phyloP scores from a whole-genome alignment of 352 stramenopile genomes.

The Phytophthora pluvialis region DNA sequence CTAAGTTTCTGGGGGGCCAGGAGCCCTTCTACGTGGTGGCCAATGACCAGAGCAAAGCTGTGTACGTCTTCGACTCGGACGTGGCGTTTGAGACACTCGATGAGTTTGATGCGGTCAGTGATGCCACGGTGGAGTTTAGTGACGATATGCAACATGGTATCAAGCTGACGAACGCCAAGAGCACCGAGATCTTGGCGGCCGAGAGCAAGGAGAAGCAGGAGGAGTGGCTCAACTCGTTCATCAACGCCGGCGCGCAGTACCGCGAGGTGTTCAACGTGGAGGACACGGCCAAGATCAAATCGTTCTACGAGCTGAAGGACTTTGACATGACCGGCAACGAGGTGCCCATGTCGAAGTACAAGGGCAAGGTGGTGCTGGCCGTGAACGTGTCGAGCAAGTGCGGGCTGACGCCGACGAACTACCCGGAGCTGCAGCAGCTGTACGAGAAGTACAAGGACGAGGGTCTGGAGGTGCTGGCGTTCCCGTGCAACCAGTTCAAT shows the following conservation, averaged over 20 bases:
- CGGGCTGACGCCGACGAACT: conserved; percentile 85
- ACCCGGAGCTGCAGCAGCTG: conserved; percentile 84
- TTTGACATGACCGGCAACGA: conserved; percentile 72
- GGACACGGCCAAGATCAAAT: conserved; percentile 38
- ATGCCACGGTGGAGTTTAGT: conserved; percentile 32
- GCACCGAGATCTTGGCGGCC: conserved; percentile 41
- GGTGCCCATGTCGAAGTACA: conserved; percentile 72
- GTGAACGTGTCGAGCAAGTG: conserved; percentile 90
- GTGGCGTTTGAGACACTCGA: conserved; percentile 19
- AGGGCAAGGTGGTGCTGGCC: conserved; percentile 68
- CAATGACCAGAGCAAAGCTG: conserved; percentile 32
- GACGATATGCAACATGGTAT: conserved; percentile 37
- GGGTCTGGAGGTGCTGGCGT: conserved; percentile 76
- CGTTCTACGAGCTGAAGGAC: conserved; percentile 87
- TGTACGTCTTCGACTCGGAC: conserved; percentile 46
- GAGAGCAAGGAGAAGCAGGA: conserved; percentile 54
- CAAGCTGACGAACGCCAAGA: conserved; percentile 45
- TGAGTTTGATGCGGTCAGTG: conserved; percentile 22
- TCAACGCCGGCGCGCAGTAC: conserved; percentile 42
- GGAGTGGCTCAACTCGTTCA: conserved; percentile 57
- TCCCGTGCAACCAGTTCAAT: conserved; percentile 92
- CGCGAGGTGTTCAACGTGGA: conserved; percentile 47
- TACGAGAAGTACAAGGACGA: conserved; percentile 72
- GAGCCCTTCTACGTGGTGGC: conserved; percentile 35
- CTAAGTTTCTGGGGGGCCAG: conserved; percentile 27